Evolutionary conservation across 2,329 filamentous ascomycete genomes (phyloP).

Genomic region (Chrysosphaeria jannelii): DNA sequence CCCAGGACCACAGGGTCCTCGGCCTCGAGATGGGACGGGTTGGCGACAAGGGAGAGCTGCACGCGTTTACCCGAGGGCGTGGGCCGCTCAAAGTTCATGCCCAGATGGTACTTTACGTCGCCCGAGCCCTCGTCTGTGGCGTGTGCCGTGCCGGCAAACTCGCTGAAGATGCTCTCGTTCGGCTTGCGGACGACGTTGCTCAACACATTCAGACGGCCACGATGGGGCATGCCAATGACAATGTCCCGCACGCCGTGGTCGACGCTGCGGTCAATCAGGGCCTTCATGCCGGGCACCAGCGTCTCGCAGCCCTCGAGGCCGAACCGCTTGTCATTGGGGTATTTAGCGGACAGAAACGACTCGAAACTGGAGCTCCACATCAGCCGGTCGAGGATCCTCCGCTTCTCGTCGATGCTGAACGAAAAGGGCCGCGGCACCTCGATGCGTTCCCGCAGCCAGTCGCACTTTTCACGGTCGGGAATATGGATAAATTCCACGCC

Average conservation of each 20-base stretch:
- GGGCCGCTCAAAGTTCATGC: constrained; percentile 98
- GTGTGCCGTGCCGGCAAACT: constrained; percentile 70
- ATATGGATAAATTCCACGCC: constrained; percentile 98
- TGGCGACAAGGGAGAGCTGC: constrained; percentile 94
- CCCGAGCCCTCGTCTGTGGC: constrained; percentile 88
- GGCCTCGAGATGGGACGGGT: constrained; percentile 91
- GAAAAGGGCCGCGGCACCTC: constrained; percentile 89
- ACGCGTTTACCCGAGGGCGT: constrained; percentile 96
- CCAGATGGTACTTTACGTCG: constrained; percentile 97
- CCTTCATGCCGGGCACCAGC: constrained; percentile 96
- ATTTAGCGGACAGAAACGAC: constrained; percentile 81
- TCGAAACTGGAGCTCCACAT: constrained; percentile 99
- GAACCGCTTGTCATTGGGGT: constrained; percentile 98
- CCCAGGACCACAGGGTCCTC: constrained; percentile 94
- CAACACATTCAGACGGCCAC: constrained; percentile 89
- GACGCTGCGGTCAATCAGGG: constrained; percentile 88
- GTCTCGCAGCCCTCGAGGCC: constrained; percentile 93
- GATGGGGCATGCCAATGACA: constrained; percentile 97
- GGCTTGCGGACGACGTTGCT: constrained; percentile 97
- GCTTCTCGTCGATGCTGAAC: constrained; percentile 95
- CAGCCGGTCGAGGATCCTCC: constrained; percentile 80
- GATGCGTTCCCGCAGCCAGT: constrained; percentile 87
- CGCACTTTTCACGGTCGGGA: constrained; percentile 85
- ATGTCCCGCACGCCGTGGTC: constrained; percentile 98
- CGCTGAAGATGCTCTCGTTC: constrained; percentile 98